These are phyloP conservation scores for Monascus purpureus DNA, from an alignment of 495 filamentous ascomycete genomes.

Conservation along the genomic window DNA sequence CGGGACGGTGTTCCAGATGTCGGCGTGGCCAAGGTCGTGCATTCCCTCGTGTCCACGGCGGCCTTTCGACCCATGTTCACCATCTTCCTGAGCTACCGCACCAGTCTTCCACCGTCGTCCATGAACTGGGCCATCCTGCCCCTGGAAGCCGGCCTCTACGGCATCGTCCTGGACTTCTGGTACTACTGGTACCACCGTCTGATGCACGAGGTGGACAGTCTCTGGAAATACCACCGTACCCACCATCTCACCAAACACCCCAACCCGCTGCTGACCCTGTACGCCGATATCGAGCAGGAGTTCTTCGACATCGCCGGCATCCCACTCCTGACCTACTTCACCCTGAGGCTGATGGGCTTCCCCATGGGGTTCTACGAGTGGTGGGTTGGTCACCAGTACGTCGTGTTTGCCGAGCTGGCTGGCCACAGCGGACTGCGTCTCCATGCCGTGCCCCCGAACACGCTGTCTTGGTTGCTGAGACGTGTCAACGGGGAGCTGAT, in stretches of 20 bases:
- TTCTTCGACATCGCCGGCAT: constrained; percentile 4
- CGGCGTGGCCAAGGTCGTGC: constrained; percentile 1
- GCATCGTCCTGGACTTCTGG: constrained; percentile 5
- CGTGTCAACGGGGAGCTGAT: constrained; percentile 1
- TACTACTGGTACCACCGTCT: constrained; percentile 5
- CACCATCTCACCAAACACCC: constrained; percentile 5
- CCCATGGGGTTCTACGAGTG: constrained; percentile 5
- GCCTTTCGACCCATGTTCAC: constrained; percentile 1
- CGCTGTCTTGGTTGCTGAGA: constrained; percentile 1
- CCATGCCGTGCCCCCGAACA: background rate
- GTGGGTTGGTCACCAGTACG: constrained; percentile 4
- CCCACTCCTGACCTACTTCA: constrained; percentile 3
- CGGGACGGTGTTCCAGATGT: constrained; percentile 4
- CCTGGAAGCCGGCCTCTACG: constrained; percentile 2
- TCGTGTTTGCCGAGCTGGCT: constrained; percentile 2
- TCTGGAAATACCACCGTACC: constrained; percentile 4
- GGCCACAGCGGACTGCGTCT: constrained; percentile 3
- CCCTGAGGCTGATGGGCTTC: constrained; percentile 1
- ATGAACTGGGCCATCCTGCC: constrained; percentile 29
- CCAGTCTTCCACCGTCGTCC: background rate
- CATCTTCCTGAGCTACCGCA: constrained; percentile 2
- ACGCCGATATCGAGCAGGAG: constrained; percentile 4
- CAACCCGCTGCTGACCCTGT: constrained; percentile 2
- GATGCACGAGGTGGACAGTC: constrained; percentile 2
- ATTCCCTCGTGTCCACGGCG: constrained; percentile 2